Conservation (phyloP, 169 alveolate species). For the Nephromyces sp. region DNA sequence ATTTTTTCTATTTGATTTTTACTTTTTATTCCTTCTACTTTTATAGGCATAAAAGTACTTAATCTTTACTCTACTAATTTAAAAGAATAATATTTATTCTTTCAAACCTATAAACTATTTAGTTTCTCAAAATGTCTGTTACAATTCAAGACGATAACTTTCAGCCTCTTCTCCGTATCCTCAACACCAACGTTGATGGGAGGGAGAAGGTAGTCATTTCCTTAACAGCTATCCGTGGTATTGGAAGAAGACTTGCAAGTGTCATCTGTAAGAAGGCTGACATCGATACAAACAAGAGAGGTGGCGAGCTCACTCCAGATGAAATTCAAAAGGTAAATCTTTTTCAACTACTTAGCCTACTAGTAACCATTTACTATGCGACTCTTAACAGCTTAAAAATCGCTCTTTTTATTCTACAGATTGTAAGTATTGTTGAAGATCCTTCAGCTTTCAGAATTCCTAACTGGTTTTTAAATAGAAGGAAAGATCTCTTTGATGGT, state of each 20-base stretch:
- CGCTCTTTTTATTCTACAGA: constrained; percentile 34
- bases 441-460: constrained; percentile 94
- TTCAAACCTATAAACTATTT: too few species aligned
- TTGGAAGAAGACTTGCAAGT: constrained; percentile 95
- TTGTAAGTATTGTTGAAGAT: constrained; percentile 73
- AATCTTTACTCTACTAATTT: too few species aligned
- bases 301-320: constrained; percentile 37
- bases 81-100: too few species aligned
- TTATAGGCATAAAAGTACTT: too few species aligned
- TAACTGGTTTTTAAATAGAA: constrained; percentile 95
- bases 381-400: neutral
- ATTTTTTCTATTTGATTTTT: too few species aligned
- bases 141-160: constrained; percentile 72
- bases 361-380: neutral
- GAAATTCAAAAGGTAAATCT: constrained; percentile 26
- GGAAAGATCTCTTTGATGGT: constrained; percentile 90
- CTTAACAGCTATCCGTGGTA: constrained; percentile 86
- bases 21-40: too few species aligned
- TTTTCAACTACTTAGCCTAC: too few species aligned
- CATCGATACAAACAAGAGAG: constrained; percentile 88
- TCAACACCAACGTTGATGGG: constrained; percentile 98
- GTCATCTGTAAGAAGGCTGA: constrained; percentile 93
- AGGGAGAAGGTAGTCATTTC: constrained; percentile 92
- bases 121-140: constrained; percentile 24
- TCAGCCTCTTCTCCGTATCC: constrained; percentile 93